A percentile compares a stretch with the other conserved stretches of the same genome.
Conservation (phyloP, 2,329 filamentous ascomycete genomes). For the Pyrenophora tritici-repentis region DNA sequence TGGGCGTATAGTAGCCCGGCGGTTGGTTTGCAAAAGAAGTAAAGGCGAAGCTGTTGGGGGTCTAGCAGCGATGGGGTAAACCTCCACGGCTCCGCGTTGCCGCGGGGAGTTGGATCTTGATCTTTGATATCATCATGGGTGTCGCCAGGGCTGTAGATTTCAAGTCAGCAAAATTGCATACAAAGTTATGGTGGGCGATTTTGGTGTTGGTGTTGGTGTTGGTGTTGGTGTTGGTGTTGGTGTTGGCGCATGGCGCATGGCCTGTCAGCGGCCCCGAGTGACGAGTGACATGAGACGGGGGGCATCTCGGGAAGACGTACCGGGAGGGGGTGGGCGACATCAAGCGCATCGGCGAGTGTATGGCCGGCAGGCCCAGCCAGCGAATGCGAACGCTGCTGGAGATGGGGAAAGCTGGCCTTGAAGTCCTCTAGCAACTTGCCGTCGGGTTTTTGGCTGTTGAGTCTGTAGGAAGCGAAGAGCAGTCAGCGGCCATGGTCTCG, state of each 20-base stretch:
- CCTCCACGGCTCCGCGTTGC: conserved; percentile 79
- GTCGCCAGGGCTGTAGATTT: conserved; percentile 48
- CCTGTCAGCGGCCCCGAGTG: neutral
- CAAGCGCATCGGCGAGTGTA: conserved; percentile 54
- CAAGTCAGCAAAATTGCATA: neutral
- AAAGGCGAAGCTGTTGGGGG: conserved; percentile 82
- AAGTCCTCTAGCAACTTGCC: conserved; percentile 85
- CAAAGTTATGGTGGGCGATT: too few species aligned
- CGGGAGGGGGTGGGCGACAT: conserved; percentile 50
- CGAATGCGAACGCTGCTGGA: conserved; percentile 56
- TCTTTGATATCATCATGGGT: conserved; percentile 66
- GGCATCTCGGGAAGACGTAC: conserved; percentile 44
- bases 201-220: too few species aligned
- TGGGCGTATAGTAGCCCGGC: conserved; percentile 85
- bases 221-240: neutral
- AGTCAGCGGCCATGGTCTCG: conserved; percentile 10
- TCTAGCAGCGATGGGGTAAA: conserved; percentile 91
- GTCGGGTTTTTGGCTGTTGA: conserved; percentile 81
- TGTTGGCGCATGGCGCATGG: neutral
- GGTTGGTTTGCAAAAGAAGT: conserved; percentile 77
- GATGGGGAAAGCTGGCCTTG: conserved; percentile 79
- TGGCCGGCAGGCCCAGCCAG: conserved; percentile 49
- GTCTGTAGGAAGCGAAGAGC: conserved; percentile 54
- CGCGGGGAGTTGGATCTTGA: conserved; percentile 81
- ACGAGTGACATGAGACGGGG: conserved; percentile 9